Evolutionary conservation across 1,284 basidiomycete species (phyloP), one percentile per base, ranked within the genome.

Genomic region (Calocybe gambosa): DNA sequence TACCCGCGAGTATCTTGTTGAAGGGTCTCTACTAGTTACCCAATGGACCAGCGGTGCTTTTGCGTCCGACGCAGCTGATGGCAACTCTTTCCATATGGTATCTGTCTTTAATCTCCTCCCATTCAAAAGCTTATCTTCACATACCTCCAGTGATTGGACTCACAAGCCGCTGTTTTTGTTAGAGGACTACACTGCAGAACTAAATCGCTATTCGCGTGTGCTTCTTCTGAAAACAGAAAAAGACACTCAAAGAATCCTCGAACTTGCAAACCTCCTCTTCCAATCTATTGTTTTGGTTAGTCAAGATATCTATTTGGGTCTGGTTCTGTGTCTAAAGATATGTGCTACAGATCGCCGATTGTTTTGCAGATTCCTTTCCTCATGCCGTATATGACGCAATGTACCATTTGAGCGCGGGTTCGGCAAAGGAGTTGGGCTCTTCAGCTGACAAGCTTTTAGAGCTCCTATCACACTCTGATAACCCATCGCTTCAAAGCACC

Each of bases 331-430:
- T n/a, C 39, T 19, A 16, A 18, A 49, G 29, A 8, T 16, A 25
- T 36, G 18, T 12, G 43, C 12, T 53, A 26, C 42, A 63, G 63
- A 46, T 64, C 39, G 44, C 55, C 19, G 47, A 55, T 20, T 71
- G 72, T 50, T 79, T 80, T 60, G 46, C 56, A 10, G 50, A 59
- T 6, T 65, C 69, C 4, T 70, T 69, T 49, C 66, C 70, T 23
- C 56, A 58, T 26, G 41, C 52, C 28, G 34, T 45, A 12, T 42
- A 46, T 23, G 25, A 53, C 2, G 41, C 52, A 21, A 40, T 56
- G 15, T 16, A 48, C 13, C 39, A 37, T 19, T 35, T 50, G 29
- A 46, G 41, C 29, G 31, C 43, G 8, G 13, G 13, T 38, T 43
- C 52, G 8, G 34, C 39, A 28, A 16, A 26, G 33, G 46, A 45